phyloP scores from a whole-genome alignment of 164 flowering plant species.

The Paratinospora sagittata region DNA sequence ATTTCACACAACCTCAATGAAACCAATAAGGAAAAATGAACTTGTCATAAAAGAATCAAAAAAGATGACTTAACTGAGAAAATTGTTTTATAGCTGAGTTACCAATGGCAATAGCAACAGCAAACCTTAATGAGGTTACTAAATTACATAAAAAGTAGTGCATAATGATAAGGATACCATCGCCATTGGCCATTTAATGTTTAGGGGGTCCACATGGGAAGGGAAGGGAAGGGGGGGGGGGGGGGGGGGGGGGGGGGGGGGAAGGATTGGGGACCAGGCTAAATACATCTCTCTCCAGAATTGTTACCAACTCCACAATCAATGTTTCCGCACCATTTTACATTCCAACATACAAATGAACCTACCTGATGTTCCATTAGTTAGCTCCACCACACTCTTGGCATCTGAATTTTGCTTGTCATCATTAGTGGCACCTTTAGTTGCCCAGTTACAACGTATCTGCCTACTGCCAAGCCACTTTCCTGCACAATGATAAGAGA shows the following conservation, averaged over 20 bases:
- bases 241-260: too few species aligned
- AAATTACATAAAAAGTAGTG: too few species aligned
- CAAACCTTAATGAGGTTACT: too few species aligned
- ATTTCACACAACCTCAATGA: background rate
- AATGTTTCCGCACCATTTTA: background rate
- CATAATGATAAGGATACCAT: background rate
- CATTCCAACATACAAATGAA: constrained; percentile 4
- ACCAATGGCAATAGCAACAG: too few species aligned
- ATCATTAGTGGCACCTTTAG: constrained; percentile 83
- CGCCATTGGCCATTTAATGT: background rate
- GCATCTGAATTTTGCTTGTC: constrained; percentile 72
- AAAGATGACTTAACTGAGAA: background rate
- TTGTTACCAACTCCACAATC: background rate
- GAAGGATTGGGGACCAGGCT: background rate
- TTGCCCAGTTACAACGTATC: constrained; percentile 99
- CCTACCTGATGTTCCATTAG: constrained; percentile 84
- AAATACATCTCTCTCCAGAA: background rate
- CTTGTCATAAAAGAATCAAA: background rate
- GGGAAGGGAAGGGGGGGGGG: background rate
- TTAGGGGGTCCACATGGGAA: background rate
- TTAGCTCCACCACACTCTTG: constrained; percentile 79
- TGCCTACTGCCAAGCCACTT: constrained; percentile 97
- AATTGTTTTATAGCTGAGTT: too few species aligned
- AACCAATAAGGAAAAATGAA: background rate
- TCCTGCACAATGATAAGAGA: constrained; percentile 32